A percentile compares a stretch with the other conserved stretches of the same genome.
Evolutionary conservation across 1,284 basidiomycete species (phyloP).

Genomic region (Trametes hirsuta): DNA sequence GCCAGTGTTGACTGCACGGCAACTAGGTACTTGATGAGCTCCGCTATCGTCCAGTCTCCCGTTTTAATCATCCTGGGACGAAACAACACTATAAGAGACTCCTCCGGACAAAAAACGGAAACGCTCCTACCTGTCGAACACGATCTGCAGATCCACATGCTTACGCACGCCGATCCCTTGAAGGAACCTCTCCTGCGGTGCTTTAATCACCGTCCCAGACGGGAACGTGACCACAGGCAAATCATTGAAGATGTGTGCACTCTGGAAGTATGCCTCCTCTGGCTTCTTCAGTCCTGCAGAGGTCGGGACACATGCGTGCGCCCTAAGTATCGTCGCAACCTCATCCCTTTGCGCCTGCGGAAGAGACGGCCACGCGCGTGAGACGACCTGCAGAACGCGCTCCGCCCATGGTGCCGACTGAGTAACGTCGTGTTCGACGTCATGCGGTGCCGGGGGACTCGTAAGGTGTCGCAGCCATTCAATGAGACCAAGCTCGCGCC

Average conservation of each 20-base stretch:
- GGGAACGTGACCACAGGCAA: conserved; percentile 82
- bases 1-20: conserved; percentile 79
- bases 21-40: conserved; percentile 89
- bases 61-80: conserved; percentile 79
- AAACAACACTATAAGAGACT: neutral
- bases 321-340: conserved; percentile 60
- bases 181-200: conserved; percentile 78
- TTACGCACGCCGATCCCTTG: conserved; percentile 83
- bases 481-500: conserved; percentile 78
- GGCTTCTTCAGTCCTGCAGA: conserved; percentile 78
- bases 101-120: neutral
- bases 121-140: conserved; percentile 66
- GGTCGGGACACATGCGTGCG: conserved; percentile 84
- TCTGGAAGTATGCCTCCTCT: conserved; percentile 85
- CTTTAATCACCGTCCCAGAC: conserved; percentile 69
- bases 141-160: conserved; percentile 89
- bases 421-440: conserved; percentile 69
- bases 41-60: conserved; percentile 79
- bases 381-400: conserved; percentile 72
- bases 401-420: conserved; percentile 82
- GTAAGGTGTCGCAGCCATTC: conserved; percentile 81
- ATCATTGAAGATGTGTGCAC: conserved; percentile 88
- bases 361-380: conserved; percentile 79
- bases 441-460: conserved; percentile 44
- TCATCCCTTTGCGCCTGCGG: conserved; percentile 61